These are phyloP conservation scores for Tetracentron sinense DNA, from an alignment of 164 flowering plant genomes.

Conservation along the genomic window DNA sequence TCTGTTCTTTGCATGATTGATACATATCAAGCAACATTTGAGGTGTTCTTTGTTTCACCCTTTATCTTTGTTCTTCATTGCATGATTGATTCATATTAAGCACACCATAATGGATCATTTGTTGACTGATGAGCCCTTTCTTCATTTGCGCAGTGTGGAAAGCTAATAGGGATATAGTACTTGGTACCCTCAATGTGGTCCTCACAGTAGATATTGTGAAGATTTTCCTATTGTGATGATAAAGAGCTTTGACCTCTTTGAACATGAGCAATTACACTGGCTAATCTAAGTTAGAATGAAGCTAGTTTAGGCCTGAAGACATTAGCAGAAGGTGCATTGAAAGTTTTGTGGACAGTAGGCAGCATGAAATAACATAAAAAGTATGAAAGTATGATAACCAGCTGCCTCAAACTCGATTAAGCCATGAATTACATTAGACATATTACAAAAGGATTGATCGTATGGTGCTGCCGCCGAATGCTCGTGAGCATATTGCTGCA, in stretches of 20 bases:
- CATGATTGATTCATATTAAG: neutral
- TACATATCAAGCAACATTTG: neutral
- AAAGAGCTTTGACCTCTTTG: constrained; percentile 15
- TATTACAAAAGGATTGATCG: too few species aligned
- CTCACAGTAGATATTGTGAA: constrained; percentile 17
- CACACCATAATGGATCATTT: neutral
- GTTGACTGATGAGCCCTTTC: neutral
- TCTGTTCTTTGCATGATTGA: neutral
- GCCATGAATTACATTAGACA: too few species aligned
- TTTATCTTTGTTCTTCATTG: neutral
- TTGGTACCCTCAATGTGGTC: constrained; percentile 22
- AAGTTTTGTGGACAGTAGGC: too few species aligned
- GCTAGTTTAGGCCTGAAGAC: too few species aligned
- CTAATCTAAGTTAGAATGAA: neutral
- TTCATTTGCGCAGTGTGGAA: neutral
- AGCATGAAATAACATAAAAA: too few species aligned
- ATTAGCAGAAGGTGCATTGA: too few species aligned
- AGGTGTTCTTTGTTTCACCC: neutral
- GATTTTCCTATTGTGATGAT: constrained; percentile 18
- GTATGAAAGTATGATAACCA: too few species aligned
- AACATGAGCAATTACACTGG: neutral
- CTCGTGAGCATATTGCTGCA: too few species aligned
- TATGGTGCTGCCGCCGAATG: too few species aligned
- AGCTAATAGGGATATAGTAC: neutral
- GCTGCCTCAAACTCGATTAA: too few species aligned